These are phyloP conservation scores for Diaporthe helianthi DNA, from an alignment of 2,329 filamentous ascomycete genomes.

Conservation along the genomic window DNA sequence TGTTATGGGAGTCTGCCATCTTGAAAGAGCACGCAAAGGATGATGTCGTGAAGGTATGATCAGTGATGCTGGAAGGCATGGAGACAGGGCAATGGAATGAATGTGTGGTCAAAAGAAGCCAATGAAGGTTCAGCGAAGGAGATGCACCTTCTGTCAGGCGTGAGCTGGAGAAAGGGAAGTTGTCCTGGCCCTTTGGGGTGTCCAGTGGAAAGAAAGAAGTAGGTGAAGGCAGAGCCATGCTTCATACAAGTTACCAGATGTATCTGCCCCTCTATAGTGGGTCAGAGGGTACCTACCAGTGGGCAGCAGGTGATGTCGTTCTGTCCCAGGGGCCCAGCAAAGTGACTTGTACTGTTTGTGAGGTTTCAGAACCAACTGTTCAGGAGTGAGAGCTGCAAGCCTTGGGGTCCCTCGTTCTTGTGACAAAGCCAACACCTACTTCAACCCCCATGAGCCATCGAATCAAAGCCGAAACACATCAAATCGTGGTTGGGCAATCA, in stretches of 20 bases:
- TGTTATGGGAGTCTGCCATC: not conserved
- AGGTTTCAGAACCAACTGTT: not conserved
- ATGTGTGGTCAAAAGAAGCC: not conserved
- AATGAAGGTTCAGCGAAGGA: too few species aligned
- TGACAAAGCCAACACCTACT: not conserved
- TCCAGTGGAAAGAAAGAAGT: not conserved
- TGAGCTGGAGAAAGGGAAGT: not conserved
- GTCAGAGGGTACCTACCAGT: not conserved
- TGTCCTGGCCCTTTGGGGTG: not conserved
- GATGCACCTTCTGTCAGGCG: too few species aligned
- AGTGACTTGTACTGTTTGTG: not conserved
- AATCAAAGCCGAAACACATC: constrained; percentile 13
- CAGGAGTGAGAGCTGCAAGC: not conserved
- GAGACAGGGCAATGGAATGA: not conserved
- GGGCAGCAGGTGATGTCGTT: not conserved
- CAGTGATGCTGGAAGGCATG: not conserved
- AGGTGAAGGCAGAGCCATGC: not conserved
- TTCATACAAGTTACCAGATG: not conserved
- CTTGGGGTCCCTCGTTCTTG: too few species aligned
- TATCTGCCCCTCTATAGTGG: not conserved
- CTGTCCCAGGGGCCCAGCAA: not conserved
- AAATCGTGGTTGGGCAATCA: constrained; percentile 14
- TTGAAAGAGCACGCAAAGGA: not conserved
- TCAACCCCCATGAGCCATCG: too few species aligned
- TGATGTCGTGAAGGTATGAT: not conserved